These are phyloP conservation scores for Sporothrix pseudoabietina DNA, from an alignment of 2,329 filamentous ascomycete genomes.

Conservation along the genomic window DNA sequence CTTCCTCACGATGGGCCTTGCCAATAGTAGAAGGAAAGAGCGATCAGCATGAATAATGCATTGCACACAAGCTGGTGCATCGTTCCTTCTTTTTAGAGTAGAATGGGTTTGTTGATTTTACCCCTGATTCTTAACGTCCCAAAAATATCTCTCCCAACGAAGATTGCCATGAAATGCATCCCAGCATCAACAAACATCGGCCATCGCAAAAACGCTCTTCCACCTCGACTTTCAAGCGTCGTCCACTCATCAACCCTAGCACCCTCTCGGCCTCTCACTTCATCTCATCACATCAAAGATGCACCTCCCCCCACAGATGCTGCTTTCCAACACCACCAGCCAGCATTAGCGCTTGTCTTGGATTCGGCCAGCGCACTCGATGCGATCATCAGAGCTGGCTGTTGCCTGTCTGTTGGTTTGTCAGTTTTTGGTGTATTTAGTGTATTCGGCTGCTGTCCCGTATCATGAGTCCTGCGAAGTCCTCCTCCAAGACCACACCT, in stretches of 20 bases:
- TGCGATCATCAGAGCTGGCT: conserved; percentile 20
- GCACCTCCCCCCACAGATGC: not conserved
- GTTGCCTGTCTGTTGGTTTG: not conserved
- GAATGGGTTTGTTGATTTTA: not conserved
- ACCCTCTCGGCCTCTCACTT: not conserved
- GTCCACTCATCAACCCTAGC: not conserved
- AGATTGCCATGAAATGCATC: not conserved
- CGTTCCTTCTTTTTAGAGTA: not conserved
- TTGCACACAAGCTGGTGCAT: not conserved
- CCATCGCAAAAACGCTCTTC: not conserved
- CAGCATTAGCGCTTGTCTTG: conserved; percentile 17
- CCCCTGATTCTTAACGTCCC: not conserved
- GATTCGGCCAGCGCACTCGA: conserved; percentile 17
- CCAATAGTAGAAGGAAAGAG: not conserved
- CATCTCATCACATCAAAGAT: conserved; percentile 7
- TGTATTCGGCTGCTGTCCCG: not conserved
- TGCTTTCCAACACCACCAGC: not conserved
- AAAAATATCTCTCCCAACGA: not conserved
- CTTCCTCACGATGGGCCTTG: not conserved
- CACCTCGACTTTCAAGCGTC: not conserved
- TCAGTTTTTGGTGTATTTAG: not conserved
- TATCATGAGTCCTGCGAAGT: not conserved
- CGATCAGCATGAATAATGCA: not conserved
- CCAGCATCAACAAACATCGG: not conserved
- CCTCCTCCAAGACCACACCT: not conserved